Evolutionary conservation across 441 rosid species (phyloP).

Genomic region (Sinapis alba): DNA sequence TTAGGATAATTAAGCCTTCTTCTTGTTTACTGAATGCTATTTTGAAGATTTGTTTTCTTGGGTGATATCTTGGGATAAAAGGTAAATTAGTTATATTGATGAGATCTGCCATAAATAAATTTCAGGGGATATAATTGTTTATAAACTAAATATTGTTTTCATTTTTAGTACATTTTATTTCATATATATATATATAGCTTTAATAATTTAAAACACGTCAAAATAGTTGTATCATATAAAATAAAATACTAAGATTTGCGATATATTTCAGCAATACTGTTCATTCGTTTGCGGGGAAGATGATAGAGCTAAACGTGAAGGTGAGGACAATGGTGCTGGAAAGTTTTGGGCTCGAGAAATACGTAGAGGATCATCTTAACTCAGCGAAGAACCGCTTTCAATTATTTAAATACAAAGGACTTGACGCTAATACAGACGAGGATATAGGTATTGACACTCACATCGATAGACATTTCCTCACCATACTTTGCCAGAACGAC

Average conservation of each 20-base stretch:
- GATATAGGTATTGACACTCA: slow-evolving; percentile 45
- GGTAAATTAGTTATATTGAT: too few relatives aligned
- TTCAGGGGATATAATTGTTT: too few relatives aligned
- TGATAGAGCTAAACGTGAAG: slow-evolving; percentile 48
- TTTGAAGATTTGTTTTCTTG: too few relatives aligned
- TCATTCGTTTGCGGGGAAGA: slow-evolving; percentile 42
- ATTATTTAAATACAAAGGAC: slow-evolving; percentile 47
- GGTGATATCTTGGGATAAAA: too few relatives aligned
- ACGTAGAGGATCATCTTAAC: slow-evolving; percentile 43
- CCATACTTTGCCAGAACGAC: slow-evolving; percentile 52
- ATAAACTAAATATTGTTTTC: too few relatives aligned
- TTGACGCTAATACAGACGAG: slow-evolving; percentile 24
- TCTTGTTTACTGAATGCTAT: too few relatives aligned
- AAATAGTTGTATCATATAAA: not conserved
- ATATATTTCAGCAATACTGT: slow-evolving; percentile 41
- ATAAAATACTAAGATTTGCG: not conserved
- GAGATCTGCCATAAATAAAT: not conserved
- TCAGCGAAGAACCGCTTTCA: slow-evolving; percentile 57
- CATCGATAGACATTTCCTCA: slow-evolving; percentile 61
- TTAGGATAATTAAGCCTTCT: too few relatives aligned
- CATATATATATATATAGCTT: not conserved
- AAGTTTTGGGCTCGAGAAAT: slow-evolving; percentile 55
- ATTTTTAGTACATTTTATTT: too few relatives aligned
- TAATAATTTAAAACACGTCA: not conserved
- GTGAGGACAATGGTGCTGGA: slow-evolving; percentile 64